These are phyloP conservation scores for Entonaema liquescens DNA, from an alignment of 495 filamentous ascomycete genomes.

Conservation along the genomic window DNA sequence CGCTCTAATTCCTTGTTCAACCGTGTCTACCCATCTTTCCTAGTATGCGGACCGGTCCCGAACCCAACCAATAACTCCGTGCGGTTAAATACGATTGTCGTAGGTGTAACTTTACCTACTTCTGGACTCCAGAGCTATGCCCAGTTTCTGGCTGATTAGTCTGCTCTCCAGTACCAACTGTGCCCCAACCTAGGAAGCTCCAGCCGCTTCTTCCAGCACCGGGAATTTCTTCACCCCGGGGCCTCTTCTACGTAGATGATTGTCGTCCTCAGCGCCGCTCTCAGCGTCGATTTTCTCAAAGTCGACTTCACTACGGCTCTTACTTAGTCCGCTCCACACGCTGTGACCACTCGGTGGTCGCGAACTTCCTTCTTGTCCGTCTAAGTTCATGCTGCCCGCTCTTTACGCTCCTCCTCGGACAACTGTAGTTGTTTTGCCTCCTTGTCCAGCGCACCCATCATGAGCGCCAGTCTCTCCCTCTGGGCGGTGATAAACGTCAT, in stretches of 20 bases:
- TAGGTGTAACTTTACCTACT: conserved; percentile 18
- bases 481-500: conserved; percentile 75
- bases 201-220: conserved; percentile 52
- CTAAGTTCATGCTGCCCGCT: conserved; percentile 44
- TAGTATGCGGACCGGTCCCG: conserved; percentile 12
- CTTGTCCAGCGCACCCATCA: conserved; percentile 76
- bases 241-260: conserved; percentile 45
- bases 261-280: conserved; percentile 62
- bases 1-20: conserved; percentile 12
- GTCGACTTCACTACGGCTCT: conserved; percentile 78
- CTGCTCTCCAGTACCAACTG: conserved; percentile 17
- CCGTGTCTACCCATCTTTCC: conserved; percentile 13
- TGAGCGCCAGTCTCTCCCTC: conserved; percentile 72
- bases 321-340: conserved; percentile 64
- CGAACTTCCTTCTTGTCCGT: conserved; percentile 41
- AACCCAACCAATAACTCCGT: conserved; percentile 26
- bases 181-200: conserved; percentile 69
- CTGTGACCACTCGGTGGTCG: conserved; percentile 57
- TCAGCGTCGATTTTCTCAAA: conserved; percentile 86
- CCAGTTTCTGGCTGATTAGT: conserved; percentile 26
- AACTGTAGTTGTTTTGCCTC: conserved; percentile 66
- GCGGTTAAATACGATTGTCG: conserved; percentile 16
- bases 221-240: conserved; percentile 17
- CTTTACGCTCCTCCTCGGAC: conserved; percentile 49
- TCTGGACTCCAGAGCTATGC: conserved; percentile 46